Percentiles rank a stretch among this genome's conserved stretches.
Conservation (phyloP, 345 rosid species). For the Hirschfeldia incana region DNA sequence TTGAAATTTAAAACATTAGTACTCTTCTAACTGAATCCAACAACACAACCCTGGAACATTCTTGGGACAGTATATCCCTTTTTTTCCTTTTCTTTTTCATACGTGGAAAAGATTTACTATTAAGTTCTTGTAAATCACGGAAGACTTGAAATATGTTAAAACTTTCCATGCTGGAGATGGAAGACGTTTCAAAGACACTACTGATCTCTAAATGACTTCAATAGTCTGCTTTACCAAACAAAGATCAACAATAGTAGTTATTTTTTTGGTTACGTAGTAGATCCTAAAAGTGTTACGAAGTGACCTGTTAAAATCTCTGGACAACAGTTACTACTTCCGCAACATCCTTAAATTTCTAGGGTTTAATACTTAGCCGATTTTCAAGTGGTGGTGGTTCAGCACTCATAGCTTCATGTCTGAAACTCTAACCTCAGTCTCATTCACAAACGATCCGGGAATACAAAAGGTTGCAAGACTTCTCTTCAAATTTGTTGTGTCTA, state of each 20-base stretch:
- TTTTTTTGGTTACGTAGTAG: neutral
- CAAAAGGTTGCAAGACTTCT: no score
- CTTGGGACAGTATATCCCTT: neutral
- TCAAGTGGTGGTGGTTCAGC: no score
- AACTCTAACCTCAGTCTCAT: no score
- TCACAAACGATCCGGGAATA: no score
- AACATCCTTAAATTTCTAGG: no score
- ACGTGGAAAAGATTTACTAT: no score
- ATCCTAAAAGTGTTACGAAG: neutral
- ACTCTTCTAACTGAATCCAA: conserved; percentile 6
- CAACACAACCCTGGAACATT: neutral
- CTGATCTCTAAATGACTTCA: neutral
- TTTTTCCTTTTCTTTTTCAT: no score
- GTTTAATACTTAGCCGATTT: no score
- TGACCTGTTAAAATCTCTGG: conserved; percentile 23
- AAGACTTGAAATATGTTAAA: no score
- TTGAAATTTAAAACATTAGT: neutral
- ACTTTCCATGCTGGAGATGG: neutral
- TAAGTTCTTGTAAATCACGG: no score
- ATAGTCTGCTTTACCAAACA: neutral
- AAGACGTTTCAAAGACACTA: neutral
- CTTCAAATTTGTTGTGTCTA: no score
- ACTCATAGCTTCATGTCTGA: no score
- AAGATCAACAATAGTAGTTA: conserved; percentile 1
- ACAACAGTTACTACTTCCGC: neutral